phyloP scores from a whole-genome alignment of 2,329 filamentous ascomycete species.

The Chrysosphaeria jannelii region DNA sequence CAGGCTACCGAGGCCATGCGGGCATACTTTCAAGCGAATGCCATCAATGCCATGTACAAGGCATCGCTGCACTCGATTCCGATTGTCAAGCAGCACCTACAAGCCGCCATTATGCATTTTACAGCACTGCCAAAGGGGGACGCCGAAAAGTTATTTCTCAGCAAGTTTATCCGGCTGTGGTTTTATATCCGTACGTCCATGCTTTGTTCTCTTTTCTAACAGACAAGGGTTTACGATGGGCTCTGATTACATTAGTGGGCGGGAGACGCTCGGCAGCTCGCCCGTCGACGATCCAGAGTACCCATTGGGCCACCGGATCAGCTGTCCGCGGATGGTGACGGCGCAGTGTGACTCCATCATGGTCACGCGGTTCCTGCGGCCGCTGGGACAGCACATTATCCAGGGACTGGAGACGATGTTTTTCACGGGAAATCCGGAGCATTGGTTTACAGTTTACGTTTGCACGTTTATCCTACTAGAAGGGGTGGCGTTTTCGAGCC shows the following conservation, averaged over 20 bases:
- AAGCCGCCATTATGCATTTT: slow-evolving; percentile 5
- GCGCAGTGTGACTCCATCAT: slow-evolving; percentile 16
- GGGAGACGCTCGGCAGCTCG: slow-evolving; percentile 12
- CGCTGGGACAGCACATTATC: slow-evolving; percentile 9
- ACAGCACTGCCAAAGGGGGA: slow-evolving; percentile 5
- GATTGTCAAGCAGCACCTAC: slow-evolving; percentile 3
- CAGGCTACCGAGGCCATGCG: slow-evolving; percentile 3
- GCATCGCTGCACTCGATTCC: slow-evolving; percentile 4
- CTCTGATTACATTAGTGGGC: slow-evolving; percentile 13
- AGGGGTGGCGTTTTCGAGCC: slow-evolving; percentile 11
- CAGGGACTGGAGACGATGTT: slow-evolving; percentile 10
- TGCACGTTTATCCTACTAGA: slow-evolving; percentile 14
- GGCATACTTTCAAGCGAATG: slow-evolving; percentile 10
- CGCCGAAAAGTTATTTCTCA: slow-evolving; percentile 10
- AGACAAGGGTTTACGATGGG: slow-evolving; percentile 15
- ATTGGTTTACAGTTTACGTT: slow-evolving; percentile 11
- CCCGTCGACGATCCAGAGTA: slow-evolving; percentile 10
- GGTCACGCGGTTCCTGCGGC: slow-evolving; percentile 9
- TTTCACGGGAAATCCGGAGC: slow-evolving; percentile 8
- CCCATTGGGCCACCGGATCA: slow-evolving; percentile 10
- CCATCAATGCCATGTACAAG: slow-evolving; percentile 7
- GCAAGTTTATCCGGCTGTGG: slow-evolving; percentile 14
- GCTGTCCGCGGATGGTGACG: slow-evolving; percentile 14
- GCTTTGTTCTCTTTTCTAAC: no score
- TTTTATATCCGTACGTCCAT: slow-evolving; percentile 15